phyloP scores from a whole-genome alignment of 805 yeast genomes.

The Wickerhamiella dianesei region DNA sequence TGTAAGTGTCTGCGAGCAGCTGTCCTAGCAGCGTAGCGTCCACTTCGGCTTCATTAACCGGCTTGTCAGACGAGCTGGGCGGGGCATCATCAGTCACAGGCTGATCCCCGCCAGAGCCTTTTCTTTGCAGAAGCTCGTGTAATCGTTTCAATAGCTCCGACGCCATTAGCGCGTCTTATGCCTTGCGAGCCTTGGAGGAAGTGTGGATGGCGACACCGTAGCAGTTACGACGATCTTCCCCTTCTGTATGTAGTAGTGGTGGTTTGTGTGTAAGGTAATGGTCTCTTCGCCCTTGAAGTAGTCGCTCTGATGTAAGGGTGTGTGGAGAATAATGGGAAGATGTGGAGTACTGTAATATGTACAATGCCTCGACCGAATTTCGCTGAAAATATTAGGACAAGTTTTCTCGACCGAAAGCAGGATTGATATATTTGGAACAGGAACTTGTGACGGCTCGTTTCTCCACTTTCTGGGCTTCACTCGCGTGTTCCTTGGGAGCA shows the following conservation, averaged over 20 bases:
- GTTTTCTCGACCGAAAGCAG: too few species aligned
- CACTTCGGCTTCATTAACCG: slow-evolving; percentile 3
- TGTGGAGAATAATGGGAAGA: not conserved
- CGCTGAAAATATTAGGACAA: too few species aligned
- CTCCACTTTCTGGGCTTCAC: too few species aligned
- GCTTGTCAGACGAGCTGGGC: not conserved
- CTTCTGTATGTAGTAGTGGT: not conserved
- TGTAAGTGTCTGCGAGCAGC: slow-evolving; percentile 12
- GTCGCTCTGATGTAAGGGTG: too few species aligned
- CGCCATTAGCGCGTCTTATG: not conserved
- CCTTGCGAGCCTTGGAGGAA: not conserved
- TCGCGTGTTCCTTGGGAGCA: not conserved
- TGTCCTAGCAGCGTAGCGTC: slow-evolving; percentile 13
- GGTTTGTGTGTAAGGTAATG: not conserved
- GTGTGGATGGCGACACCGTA: not conserved
- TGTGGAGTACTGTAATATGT: too few species aligned
- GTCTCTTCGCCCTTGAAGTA: too few species aligned
- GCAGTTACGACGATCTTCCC: not conserved
- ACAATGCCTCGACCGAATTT: too few species aligned
- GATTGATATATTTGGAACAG: too few species aligned
- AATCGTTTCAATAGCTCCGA: not conserved
- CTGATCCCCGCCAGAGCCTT: not conserved
- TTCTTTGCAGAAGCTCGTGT: not conserved
- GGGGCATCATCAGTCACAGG: not conserved
- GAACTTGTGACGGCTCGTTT: too few species aligned